Percentiles rank a stretch among this genome's conserved stretches.
Evolutionary conservation across 768 basidiomycete species (phyloP).

Genomic region (Rhizopogon salebrosus): DNA sequence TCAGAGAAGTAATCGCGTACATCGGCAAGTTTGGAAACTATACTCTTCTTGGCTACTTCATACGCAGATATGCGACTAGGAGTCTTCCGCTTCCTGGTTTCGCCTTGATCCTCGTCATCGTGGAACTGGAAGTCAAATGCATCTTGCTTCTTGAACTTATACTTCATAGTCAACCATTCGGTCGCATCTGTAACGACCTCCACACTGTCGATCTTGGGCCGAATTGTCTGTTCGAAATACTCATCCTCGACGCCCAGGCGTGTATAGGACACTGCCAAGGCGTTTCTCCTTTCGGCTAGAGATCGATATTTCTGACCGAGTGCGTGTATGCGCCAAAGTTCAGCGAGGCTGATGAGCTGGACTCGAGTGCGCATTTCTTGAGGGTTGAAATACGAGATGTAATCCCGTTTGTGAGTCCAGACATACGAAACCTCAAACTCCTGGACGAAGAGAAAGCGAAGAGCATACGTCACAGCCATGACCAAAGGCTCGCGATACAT

Average conservation of each 20-base stretch:
- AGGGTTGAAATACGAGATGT: conserved; percentile 78
- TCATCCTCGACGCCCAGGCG: conserved; percentile 66
- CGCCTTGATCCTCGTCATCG: conserved; percentile 53
- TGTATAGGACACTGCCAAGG: conserved; percentile 58
- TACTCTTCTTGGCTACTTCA: conserved; percentile 75
- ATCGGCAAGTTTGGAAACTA: conserved; percentile 74
- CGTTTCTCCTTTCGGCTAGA: conserved; percentile 65
- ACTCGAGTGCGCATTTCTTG: conserved; percentile 53
- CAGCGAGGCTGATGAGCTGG: conserved; percentile 70
- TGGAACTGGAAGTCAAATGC: conserved; percentile 61
- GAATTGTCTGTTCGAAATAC: conserved; percentile 71
- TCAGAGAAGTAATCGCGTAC: conserved; percentile 37
- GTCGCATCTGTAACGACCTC: conserved; percentile 89
- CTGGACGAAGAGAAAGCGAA: conserved; percentile 80
- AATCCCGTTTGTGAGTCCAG: conserved; percentile 90
- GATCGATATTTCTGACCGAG: conserved; percentile 90
- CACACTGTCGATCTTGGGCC: conserved; percentile 66
- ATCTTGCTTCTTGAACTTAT: conserved; percentile 67
- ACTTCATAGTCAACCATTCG: conserved; percentile 86
- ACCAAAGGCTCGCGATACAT: conserved; percentile 65
- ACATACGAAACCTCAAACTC: conserved; percentile 94
- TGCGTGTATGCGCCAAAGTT: conserved; percentile 89
- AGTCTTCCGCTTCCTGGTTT: conserved; percentile 64
- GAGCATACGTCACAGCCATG: conserved; percentile 70
- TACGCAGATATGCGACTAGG: conserved; percentile 83